Evolutionary conservation across 495 filamentous ascomycete species (phyloP).

Genomic region (Parathielavia hyrcaniae): DNA sequence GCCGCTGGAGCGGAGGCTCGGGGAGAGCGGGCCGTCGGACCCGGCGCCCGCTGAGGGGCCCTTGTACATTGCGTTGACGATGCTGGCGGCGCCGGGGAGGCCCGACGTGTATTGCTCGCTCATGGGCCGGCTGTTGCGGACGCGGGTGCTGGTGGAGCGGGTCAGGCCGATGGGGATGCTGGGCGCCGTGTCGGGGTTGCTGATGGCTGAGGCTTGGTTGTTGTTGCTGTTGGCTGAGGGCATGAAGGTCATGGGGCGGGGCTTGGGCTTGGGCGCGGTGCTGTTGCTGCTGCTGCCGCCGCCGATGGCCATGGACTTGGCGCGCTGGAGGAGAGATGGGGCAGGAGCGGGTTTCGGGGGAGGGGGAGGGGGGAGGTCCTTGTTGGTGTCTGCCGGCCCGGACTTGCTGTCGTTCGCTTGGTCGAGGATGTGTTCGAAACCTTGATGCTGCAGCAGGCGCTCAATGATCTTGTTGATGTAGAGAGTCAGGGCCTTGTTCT

Average conservation of each 20-base stretch:
- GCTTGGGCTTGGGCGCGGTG: slow-evolving; percentile 43
- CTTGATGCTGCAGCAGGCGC: slow-evolving; percentile 84
- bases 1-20: slow-evolving; percentile 43
- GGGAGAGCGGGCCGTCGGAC: slow-evolving; percentile 51
- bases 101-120: slow-evolving; percentile 62
- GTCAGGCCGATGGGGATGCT: slow-evolving; percentile 64
- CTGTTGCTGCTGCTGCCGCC: slow-evolving; percentile 16
- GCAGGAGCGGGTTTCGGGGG: slow-evolving; percentile 50
- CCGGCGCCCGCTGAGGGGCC: slow-evolving; percentile 37
- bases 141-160: slow-evolving; percentile 57
- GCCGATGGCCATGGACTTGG: slow-evolving; percentile 61
- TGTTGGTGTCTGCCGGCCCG: slow-evolving; percentile 54
- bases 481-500: slow-evolving; percentile 92
- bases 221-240: slow-evolving; percentile 31
- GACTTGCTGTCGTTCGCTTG: slow-evolving; percentile 55
- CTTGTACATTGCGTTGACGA: slow-evolving; percentile 82
- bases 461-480: slow-evolving; percentile 99
- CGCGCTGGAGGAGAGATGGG: slow-evolving; percentile 65
- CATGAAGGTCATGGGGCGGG: slow-evolving; percentile 58
- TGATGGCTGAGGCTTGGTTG: slow-evolving; percentile 35
- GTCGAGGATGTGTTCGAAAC: slow-evolving; percentile 87
- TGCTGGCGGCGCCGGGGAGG: slow-evolving; percentile 57
- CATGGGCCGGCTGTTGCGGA: slow-evolving; percentile 44
- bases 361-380: slow-evolving; percentile 79
- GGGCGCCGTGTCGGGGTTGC: slow-evolving; percentile 73